Evolutionary conservation across 2,329 filamentous ascomycete species (phyloP), one percentile per base, ranked within the genome.

Genomic region (Epicoccum sorghinum): DNA sequence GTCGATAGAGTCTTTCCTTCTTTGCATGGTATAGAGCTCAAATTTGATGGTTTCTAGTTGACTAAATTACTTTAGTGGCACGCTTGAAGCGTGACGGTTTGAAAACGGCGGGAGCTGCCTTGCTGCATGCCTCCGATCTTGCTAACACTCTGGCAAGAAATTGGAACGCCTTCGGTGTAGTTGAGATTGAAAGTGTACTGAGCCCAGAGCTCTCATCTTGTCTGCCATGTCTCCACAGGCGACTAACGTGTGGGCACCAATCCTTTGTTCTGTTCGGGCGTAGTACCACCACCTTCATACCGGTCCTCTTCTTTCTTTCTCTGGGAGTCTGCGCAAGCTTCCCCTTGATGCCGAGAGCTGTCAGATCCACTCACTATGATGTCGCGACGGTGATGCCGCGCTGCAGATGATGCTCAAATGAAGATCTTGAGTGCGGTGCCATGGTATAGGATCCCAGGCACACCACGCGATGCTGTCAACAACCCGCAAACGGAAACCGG

Each of bases 401-500:
- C 13, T 27, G 7, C 22, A 8, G 24, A 38, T 45, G 36, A 46
- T 42, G 37, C 42, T 29, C 25, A 25, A 24, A 37, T 8, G 42
- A 24, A 37, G 39, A 54, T 50, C 41, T 38, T 41, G 37, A 33
- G 32, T 23, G 30, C 27, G 32, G 47, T 43, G 36, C 47, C 46
- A 29, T 50, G 42, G 41, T 55, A 50, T 33, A 38, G 37, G 30
- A 30, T 35, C 9, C n/a, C 46, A 46, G 37, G 52, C 32, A 55
- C 41, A 50, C 29, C 46, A 55, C 37, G 52, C 30, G 52, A 32
- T 55, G 41, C 32, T 55, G 52, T 55, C 36, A 50, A 23, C 6
- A 33, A 45, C 12, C 47, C 32, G 46, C 52, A 55, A 55, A 47
- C 46, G 52, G 52, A 46, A n/a, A 32, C 37, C 37, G 4, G 42